Evolutionary conservation across 768 basidiomycete genomes (phyloP), one percentile per base, ranked within the genome.

Genomic region (Serendipita sp.): DNA sequence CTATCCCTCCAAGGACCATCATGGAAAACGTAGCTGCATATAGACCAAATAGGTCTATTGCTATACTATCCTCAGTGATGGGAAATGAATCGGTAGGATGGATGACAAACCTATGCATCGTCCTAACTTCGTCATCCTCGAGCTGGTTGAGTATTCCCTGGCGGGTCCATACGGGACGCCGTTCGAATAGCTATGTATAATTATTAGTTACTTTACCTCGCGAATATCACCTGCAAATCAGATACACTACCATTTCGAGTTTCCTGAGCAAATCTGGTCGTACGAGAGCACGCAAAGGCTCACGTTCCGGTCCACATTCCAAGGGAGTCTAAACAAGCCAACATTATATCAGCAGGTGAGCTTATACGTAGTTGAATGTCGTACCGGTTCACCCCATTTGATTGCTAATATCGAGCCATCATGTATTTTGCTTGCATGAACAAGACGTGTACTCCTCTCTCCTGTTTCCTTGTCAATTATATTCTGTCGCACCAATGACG

Each of bases 1-100:
- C 89, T 88, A 69, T 97, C 94, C 45, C 91, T 80, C 86, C 89
- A 98, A 2, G 94, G 93, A 0, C 96, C 96, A 68, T 96, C 94
- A 68, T 86, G 83, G 71, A 97, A 94, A 7, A 89, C 86, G 70
- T 94, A 99, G 64, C 85, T 86, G 2, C 88, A 83, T 3, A 89
- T 74, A 2, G 93, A 87, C 16, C 95, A 80, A 15, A 92, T 78
- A 3, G 84, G 74, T 71, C 94, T 95, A 11, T 89, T 88, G 66
- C 92, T 95, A 10, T 32, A 34, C 23, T 44, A 58, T 38, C 15
- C 65, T 64, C 23, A 66, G 65, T 34, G 38, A 36, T 41, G 16
- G 13, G 16, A 41, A 36, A n/a, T 11, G 4, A 35, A 41, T 41
- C 5, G 41, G 13, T 7, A 13, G 41, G 7, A 13, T 65, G 18